phyloP scores from a whole-genome alignment of 2,329 filamentous ascomycete genomes.

The Chaetomium strumarium region DNA sequence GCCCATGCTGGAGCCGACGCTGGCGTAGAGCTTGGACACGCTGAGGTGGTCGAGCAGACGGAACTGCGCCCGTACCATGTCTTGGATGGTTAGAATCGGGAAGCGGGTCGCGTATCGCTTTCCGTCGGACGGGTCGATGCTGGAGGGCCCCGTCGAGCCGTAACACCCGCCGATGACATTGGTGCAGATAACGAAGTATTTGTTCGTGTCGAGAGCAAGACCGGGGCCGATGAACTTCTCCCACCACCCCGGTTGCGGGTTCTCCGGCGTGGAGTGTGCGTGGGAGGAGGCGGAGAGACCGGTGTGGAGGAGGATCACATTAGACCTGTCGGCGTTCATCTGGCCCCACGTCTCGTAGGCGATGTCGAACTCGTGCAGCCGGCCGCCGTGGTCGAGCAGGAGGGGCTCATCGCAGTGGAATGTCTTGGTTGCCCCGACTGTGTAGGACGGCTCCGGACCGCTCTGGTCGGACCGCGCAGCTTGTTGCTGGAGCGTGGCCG shows the following conservation, averaged over 20 bases:
- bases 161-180: conserved; percentile 96
- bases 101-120: conserved; percentile 89
- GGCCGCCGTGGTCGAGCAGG: conserved; percentile 88
- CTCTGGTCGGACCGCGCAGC: conserved; percentile 52
- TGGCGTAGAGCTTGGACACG: conserved; percentile 76
- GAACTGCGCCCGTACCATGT: conserved; percentile 97
- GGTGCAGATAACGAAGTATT: conserved; percentile 91
- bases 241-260: conserved; percentile 94
- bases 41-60: conserved; percentile 73
- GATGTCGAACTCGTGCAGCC: conserved; percentile 81
- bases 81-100: conserved; percentile 89
- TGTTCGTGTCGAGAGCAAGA: conserved; percentile 77
- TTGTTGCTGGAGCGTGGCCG: conserved; percentile 58
- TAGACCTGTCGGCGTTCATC: conserved; percentile 73
- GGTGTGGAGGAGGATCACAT: conserved; percentile 88
- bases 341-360: conserved; percentile 91
- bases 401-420: conserved; percentile 72
- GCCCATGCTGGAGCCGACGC: conserved; percentile 94
- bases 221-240: conserved; percentile 95
- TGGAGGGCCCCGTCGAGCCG: conserved; percentile 86
- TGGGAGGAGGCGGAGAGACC: conserved; percentile 96
- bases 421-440: conserved; percentile 72
- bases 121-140: conserved; percentile 81
- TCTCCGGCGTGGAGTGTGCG: conserved; percentile 82
- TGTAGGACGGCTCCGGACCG: conserved; percentile 92